Percentiles rank a stretch among this genome's conserved stretches.
Evolutionary conservation across 495 filamentous ascomycete genomes (phyloP).

Genomic region (Neurospora sp.): DNA sequence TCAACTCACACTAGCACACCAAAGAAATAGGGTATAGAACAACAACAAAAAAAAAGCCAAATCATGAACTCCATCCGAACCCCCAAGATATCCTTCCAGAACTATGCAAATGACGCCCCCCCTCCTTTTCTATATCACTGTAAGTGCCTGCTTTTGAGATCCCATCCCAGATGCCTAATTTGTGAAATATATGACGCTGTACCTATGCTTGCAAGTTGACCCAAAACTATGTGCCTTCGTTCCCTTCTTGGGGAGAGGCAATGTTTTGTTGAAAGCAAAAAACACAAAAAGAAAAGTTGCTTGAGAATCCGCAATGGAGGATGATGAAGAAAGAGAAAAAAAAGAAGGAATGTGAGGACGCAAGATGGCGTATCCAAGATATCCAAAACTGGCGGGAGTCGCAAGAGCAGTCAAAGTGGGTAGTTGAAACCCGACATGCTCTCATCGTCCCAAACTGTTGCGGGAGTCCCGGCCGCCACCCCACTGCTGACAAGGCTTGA

Average conservation of each 20-base stretch:
- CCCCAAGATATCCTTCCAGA: background rate
- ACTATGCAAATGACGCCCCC: background rate
- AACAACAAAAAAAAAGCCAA: background rate
- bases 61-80: background rate
- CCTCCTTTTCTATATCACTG: background rate
- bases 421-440: slow-evolving; percentile 7
- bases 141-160: background rate
- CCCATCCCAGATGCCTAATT: background rate
- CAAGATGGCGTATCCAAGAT: background rate
- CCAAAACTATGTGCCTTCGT: background rate
- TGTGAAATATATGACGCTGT: background rate
- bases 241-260: background rate
- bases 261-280: background rate
- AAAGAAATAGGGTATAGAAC: background rate
- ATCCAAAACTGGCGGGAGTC: background rate
- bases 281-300: background rate
- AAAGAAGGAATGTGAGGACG: background rate
- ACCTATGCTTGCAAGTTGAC: background rate
- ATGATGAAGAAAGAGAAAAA: background rate
- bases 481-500: slow-evolving; percentile 33
- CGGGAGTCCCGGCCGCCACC: slow-evolving; percentile 28
- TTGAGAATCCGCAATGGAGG: background rate
- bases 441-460: slow-evolving; percentile 25
- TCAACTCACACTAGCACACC: background rate
- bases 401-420: background rate